Conservation (phyloP, 176 grass and related monocot genomes). For the Triticum timopheevii region DNA sequence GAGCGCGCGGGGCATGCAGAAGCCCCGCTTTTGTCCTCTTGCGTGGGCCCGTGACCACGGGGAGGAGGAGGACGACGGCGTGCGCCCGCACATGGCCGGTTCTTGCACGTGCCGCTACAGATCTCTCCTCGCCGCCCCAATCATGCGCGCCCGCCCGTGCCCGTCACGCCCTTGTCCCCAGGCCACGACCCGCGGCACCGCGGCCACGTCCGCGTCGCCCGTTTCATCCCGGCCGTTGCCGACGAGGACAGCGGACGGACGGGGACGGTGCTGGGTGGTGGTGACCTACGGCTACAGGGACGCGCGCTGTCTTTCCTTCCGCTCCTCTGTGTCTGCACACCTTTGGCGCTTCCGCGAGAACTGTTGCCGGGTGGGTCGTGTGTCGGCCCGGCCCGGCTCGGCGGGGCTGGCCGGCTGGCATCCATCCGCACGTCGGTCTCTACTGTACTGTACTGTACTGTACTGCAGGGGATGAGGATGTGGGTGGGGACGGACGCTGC, state of each 20-base stretch:
- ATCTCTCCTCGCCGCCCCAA: background rate
- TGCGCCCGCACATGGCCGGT: background rate
- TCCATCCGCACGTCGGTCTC: background rate
- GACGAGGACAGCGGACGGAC: too few relatives aligned
- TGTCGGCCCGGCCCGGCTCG: background rate
- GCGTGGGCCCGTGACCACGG: background rate
- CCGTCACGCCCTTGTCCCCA: background rate
- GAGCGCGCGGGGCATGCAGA: background rate
- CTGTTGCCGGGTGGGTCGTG: background rate
- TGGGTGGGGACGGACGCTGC: background rate
- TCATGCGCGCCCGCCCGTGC: slow-evolving; percentile 8
- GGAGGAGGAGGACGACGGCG: background rate
- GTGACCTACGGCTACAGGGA: too few relatives aligned
- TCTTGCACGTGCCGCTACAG: slow-evolving; percentile 10
- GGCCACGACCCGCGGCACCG: too few relatives aligned
- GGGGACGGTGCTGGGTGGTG: too few relatives aligned
- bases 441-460: background rate
- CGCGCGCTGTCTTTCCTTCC: too few relatives aligned
- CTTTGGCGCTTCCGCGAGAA: background rate
- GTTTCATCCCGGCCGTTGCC: background rate
- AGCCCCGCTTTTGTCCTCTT: background rate
- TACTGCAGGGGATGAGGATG: background rate
- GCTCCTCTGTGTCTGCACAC: background rate
- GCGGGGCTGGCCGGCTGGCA: background rate
- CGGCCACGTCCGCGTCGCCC: background rate